These are phyloP conservation scores for Bjerkandera adusta DNA, from an alignment of 1,284 basidiomycete species.

Conservation along the genomic window DNA sequence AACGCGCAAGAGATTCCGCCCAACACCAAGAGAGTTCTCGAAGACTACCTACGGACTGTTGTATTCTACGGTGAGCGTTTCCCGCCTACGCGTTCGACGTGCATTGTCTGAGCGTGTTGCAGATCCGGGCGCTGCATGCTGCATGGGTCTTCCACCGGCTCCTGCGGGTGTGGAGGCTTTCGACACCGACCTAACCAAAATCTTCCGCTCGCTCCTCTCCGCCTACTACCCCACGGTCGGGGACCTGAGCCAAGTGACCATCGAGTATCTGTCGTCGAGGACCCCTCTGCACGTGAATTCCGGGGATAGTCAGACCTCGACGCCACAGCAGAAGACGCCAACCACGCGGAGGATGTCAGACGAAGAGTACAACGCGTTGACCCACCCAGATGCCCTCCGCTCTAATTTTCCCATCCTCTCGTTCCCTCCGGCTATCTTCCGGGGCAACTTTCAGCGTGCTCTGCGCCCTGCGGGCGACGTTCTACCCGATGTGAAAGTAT, in stretches of 20 bases:
- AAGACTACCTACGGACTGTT: conserved; percentile 29
- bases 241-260: conserved; percentile 3
- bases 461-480: conserved; percentile 12
- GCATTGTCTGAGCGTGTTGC: background rate
- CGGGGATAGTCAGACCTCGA: background rate
- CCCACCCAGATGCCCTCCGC: conserved; percentile 8
- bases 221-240: conserved; percentile 8
- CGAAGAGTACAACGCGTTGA: conserved; percentile 7
- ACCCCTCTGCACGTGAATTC: background rate
- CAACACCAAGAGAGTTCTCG: conserved; percentile 35
- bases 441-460: conserved; percentile 8
- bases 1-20: conserved; percentile 57
- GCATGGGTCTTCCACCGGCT: background rate
- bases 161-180: no score
- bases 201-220: conserved; percentile 3
- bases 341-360: conserved; percentile 8
- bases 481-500: conserved; percentile 10
- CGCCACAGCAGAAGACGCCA: background rate
- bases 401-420: conserved; percentile 2
- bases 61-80: conserved; percentile 5
- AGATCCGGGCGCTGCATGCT: background rate
- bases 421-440: conserved; percentile 4
- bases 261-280: background rate
- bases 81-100: background rate
- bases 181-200: conserved; percentile 13